Evolutionary conservation across 208 protist species (phyloP), one percentile per base, ranked within the genome.

Genomic region (Acanthamoeba rhysodes): DNA sequence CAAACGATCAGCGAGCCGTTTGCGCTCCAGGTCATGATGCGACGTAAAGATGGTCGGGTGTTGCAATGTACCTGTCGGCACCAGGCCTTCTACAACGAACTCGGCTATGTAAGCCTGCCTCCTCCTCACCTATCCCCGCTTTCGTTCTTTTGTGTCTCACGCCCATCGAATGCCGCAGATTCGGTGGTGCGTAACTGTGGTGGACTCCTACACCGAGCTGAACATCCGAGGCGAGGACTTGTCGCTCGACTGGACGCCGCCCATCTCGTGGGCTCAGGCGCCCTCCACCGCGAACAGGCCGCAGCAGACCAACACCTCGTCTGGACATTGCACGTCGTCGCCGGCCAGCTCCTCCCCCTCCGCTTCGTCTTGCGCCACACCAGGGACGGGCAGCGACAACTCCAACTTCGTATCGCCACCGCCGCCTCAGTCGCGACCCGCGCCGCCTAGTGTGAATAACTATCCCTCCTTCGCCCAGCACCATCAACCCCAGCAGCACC

Each of bases 1-100:
- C 80, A 88, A 88, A 88, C 80, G 80, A 88, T 88, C 41, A 88
- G 80, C 80, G 80, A 88, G 10, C 80, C 80, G 50, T 88, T 88
- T 88, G 9, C 29, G 50, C 80, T 88, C 10, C 80, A 32, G 80
- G n/a, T 88, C 3, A 64, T 88, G 41, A 64, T 88, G 41, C 80
- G 80, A 88, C 80, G 80, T 24, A 88, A 88, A 37, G 80, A 88
- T 48, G 80, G 80, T 22, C 20, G 50, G 24, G 80, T 88, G 48
- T 12, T 88, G 6, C 80, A 50, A 37, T 88, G 80, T 37, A 22
- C 62, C 4, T 88, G 24, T 4, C 41, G 80, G 8, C 80, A 88
- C 24, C 80, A 88, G 80, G 80, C 80, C 50, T 88, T 88, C 20
- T 88, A 88, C 50, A 88, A 88, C 20, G 80, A 88, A 24, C 80